Percentiles rank a stretch among this genome's conserved stretches.
Conservation (phyloP, 768 basidiomycete genomes). For the Galerina sulciceps region DNA sequence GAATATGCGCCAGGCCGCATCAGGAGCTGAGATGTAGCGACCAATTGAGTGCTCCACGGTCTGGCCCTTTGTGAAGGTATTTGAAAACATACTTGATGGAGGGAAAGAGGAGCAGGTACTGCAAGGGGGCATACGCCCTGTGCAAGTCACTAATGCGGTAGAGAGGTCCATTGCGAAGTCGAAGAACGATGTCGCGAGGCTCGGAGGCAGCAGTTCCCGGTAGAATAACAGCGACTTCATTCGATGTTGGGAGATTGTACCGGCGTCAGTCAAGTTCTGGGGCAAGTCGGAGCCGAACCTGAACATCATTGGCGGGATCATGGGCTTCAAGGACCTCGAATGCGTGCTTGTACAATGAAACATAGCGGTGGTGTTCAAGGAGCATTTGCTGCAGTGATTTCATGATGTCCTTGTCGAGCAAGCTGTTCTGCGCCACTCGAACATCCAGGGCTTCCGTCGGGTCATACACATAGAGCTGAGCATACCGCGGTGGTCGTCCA, state of each 20-base stretch:
- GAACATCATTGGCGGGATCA: constrained; percentile 19
- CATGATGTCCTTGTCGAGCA: constrained; percentile 21
- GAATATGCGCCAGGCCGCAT: too few species aligned
- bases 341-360: too few species aligned
- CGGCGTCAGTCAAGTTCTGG: constrained; percentile 32
- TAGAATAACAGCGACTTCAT: constrained; percentile 20
- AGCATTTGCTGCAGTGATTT: constrained; percentile 27
- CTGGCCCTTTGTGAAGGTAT: too few species aligned
- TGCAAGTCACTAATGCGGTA: constrained; percentile 26
- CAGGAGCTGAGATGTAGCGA: too few species aligned
- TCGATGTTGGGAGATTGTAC: constrained; percentile 40
- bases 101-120: constrained; percentile 28
- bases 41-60: too few species aligned
- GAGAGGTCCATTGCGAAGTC: constrained; percentile 6
- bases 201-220: not conserved
- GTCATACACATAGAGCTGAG: constrained; percentile 46
- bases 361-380: constrained; percentile 25
- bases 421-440: constrained; percentile 27
- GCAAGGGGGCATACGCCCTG: constrained; percentile 24
- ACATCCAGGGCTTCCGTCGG: constrained; percentile 33
- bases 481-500: constrained; percentile 29
- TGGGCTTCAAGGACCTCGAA: constrained; percentile 31
- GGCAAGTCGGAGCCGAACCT: constrained; percentile 21
- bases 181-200: constrained; percentile 24
- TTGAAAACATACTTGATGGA: too few species aligned